A percentile compares a stretch with the other conserved stretches of the same genome.
phyloP scores from a whole-genome alignment of 441 rosid genomes.

The Flueggea neowawraea region DNA sequence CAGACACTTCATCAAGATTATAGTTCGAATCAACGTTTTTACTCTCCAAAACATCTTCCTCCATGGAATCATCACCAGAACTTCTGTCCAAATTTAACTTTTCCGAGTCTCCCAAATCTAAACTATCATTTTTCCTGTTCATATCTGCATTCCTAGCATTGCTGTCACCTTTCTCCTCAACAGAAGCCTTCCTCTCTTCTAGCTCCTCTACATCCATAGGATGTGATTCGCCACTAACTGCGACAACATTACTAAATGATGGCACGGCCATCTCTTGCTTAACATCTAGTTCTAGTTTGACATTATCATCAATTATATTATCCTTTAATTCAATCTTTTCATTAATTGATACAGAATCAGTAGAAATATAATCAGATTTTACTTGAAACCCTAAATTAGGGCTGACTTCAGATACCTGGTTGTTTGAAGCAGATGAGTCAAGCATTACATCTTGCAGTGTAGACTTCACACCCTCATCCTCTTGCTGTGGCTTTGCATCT shows the following conservation, averaged over 20 bases:
- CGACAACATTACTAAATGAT: constrained; percentile 55
- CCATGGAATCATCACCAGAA: constrained; percentile 98
- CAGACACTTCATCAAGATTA: constrained; percentile 48
- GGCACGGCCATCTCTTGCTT: constrained; percentile 82
- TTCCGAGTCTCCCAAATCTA: constrained; percentile 77
- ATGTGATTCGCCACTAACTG: constrained; percentile 74
- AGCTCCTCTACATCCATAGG: constrained; percentile 93
- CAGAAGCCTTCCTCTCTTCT: constrained; percentile 60
- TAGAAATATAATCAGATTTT: constrained; percentile 98
- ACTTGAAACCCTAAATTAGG: constrained; percentile 92
- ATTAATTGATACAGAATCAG: constrained; percentile 98
- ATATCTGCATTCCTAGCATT: constrained; percentile 62
- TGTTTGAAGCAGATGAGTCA: constrained; percentile 55
- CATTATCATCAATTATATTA: constrained; percentile 94
- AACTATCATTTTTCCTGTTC: constrained; percentile 60
- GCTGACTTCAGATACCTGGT: constrained; percentile 99
- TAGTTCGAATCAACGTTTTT: constrained; percentile 71
- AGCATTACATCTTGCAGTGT: constrained; percentile 37
- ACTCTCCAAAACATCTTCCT: constrained; percentile 80
- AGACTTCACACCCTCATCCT: constrained; percentile 43
- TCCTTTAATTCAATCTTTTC: constrained; percentile 96
- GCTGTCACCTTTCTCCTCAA: constrained; percentile 68
- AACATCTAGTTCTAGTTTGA: constrained; percentile 95
- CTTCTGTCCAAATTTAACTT: constrained; percentile 94
- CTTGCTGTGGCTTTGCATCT: constrained; percentile 35